These are phyloP conservation scores for Ustulina deusta DNA, from an alignment of 2,329 filamentous ascomycete species.

Conservation along the genomic window DNA sequence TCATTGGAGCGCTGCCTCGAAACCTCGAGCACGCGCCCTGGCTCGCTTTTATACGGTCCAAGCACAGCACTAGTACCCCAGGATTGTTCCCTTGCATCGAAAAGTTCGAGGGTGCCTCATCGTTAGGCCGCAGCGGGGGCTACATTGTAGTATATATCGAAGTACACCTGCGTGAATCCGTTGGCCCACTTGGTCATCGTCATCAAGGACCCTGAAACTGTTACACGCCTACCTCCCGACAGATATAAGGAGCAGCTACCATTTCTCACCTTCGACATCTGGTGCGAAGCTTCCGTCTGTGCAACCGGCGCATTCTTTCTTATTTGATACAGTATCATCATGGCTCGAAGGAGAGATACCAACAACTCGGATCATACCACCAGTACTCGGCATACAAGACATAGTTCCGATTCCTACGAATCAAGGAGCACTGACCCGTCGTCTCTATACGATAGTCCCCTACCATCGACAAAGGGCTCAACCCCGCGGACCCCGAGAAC, in stretches of 20 bases:
- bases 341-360: slow-evolving; percentile 53
- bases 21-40: slow-evolving; percentile 29
- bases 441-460: slow-evolving; percentile 58
- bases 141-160: slow-evolving; percentile 36
- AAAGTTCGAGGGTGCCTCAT: slow-evolving; percentile 41
- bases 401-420: slow-evolving; percentile 60
- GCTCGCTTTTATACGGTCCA: slow-evolving; percentile 39
- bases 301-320: slow-evolving; percentile 37
- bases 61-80: slow-evolving; percentile 41
- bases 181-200: slow-evolving; percentile 42
- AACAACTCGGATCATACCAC: slow-evolving; percentile 53
- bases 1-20: slow-evolving; percentile 41
- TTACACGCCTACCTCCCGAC: slow-evolving; percentile 37
- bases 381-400: slow-evolving; percentile 56
- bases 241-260: slow-evolving; percentile 44
- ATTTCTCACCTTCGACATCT: slow-evolving; percentile 33
- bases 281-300: slow-evolving; percentile 28
- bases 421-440: slow-evolving; percentile 63
- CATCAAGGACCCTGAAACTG: slow-evolving; percentile 45
- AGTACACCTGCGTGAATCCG: slow-evolving; percentile 44
- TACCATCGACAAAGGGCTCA: slow-evolving; percentile 54
- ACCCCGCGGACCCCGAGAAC: slow-evolving; percentile 40
- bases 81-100: slow-evolving; percentile 43
- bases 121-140: slow-evolving; percentile 48
- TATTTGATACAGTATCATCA: slow-evolving; percentile 44